Evolutionary conservation across 768 basidiomycete species (phyloP).

Genomic region (Hygrophoropsis aurantiaca): DNA sequence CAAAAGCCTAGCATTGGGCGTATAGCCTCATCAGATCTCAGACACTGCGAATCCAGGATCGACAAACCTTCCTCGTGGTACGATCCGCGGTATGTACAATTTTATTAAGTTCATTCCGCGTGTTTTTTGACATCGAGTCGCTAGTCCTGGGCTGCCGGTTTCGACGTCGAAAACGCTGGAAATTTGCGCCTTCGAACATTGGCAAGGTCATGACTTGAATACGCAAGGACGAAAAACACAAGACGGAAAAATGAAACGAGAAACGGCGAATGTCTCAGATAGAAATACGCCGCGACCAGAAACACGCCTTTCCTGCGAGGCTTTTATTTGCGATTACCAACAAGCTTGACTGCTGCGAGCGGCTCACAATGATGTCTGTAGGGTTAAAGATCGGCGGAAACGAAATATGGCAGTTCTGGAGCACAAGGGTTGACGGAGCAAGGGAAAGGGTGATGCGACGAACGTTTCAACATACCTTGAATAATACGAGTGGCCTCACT

Average conservation of each 20-base stretch:
- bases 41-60: conserved; percentile 23
- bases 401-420: too few species aligned
- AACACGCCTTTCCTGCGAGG: conserved; percentile 23
- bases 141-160: conserved; percentile 47
- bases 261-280: conserved; percentile 5
- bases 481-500: too few species aligned
- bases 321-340: neutral
- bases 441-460: too few species aligned
- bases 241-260: conserved; percentile 10
- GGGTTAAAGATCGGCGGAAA: too few species aligned
- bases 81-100: conserved; percentile 64
- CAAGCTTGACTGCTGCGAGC: neutral
- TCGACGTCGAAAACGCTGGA: conserved; percentile 37
- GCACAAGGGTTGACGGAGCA: too few species aligned
- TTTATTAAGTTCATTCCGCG: conserved; percentile 66
- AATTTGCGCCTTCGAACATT: conserved; percentile 33
- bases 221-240: neutral
- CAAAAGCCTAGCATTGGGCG: conserved; percentile 60
- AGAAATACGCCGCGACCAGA: conserved; percentile 15
- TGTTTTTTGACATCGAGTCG: conserved; percentile 45
- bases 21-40: conserved; percentile 45
- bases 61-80: conserved; percentile 53
- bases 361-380: too few species aligned
- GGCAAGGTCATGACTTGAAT: conserved; percentile 9
- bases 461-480: too few species aligned